Evolutionary conservation across 345 rosid genomes (phyloP), one percentile per base, ranked within the genome.

Genomic region (Populus davidiana): DNA sequence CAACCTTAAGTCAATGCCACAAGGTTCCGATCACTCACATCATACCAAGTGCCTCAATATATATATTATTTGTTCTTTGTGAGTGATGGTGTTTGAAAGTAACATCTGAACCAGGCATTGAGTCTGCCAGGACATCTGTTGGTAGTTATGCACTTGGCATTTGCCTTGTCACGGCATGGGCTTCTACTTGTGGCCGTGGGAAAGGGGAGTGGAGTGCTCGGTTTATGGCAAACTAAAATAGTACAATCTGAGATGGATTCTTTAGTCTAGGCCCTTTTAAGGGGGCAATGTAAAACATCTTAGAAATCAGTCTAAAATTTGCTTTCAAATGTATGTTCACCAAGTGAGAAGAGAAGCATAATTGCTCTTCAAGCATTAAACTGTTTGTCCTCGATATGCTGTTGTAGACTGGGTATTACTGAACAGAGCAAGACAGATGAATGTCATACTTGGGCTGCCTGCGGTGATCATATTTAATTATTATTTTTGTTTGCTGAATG

Each of bases 341-440:
- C 14, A 56, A 70, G 23, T 75, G 67, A 54, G 71, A 49, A 71
- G 50, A 49, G 16, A 77, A 36, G 70, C 31, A 29, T 39, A 21
- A 12, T 47, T 63, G 49, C 50, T 75, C 39, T 68, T 18, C 67
- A 76, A 63, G 23, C 25, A 72, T 75, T 14, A 52, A 23, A 67
- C 50, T 69, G 9, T 44, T 41, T 65, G 18, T 35, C 77, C 27
- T 76, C 20, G 4, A 62, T 49, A 72, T 64, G 39, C 64, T 35
- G 47, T 70, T 73, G 20, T 72, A 54, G 47, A 74, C 67, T 63
- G 61, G 73, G 50, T 50, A 31, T 56, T 69, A 21, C 11, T 39
- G 70, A 74, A 61, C 29, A 17, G 44, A 36, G 72, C 49, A 62
- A 43, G 72, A 33, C 33, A 20, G 62, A 29, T 43, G 64, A 35